phyloP scores from a whole-genome alignment of 495 filamentous ascomycete species.

The Aspergillus sparsus region DNA sequence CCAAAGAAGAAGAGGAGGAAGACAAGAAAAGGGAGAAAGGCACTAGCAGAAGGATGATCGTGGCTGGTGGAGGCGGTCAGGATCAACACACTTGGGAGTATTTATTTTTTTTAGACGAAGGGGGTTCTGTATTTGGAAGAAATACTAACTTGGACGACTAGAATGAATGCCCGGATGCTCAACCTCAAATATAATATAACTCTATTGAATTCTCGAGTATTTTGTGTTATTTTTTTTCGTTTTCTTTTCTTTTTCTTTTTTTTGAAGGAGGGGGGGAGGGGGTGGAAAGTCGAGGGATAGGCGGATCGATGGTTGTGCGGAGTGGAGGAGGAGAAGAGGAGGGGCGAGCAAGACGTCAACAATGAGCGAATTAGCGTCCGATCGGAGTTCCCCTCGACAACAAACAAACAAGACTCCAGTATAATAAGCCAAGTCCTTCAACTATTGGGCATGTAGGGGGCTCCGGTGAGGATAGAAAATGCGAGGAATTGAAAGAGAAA shows the following conservation, averaged over 20 bases:
- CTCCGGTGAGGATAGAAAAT: background rate
- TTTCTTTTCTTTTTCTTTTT: background rate
- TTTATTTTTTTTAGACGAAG: too few species aligned
- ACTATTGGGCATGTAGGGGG: background rate
- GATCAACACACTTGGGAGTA: background rate
- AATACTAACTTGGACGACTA: too few species aligned
- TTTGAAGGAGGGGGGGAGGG: background rate
- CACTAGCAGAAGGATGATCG: constrained; percentile 8
- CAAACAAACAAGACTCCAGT: background rate
- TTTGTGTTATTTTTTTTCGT: background rate
- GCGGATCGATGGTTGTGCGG: constrained; percentile 17
- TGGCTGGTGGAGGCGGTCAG: constrained; percentile 24
- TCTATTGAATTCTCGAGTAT: background rate
- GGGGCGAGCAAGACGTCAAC: constrained; percentile 19
- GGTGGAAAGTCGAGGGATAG: constrained; percentile 2
- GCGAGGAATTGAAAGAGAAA: background rate
- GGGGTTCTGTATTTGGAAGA: too few species aligned
- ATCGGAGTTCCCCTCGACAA: background rate
- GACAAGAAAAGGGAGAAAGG: constrained; percentile 4
- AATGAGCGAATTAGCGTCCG: constrained; percentile 18
- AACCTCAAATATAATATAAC: background rate
- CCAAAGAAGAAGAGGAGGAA: constrained; percentile 9
- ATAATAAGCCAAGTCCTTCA: too few species aligned
- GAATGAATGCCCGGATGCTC: background rate
- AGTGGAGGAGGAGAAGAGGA: constrained; percentile 17